Evolutionary conservation across 2,329 filamentous ascomycete species (phyloP).

Genomic region (Microascus cirrosus): DNA sequence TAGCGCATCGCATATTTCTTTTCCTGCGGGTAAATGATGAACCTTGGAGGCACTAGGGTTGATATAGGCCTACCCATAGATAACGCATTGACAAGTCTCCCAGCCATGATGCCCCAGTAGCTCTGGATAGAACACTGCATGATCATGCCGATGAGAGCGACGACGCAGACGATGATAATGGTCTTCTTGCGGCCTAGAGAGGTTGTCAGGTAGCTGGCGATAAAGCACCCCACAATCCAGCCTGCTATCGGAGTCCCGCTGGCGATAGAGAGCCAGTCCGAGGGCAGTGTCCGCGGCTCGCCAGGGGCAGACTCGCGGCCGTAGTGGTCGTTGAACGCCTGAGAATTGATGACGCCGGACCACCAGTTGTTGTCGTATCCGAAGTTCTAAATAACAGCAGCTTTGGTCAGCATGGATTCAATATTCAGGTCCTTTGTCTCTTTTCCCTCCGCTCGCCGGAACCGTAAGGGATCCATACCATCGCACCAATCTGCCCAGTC

Average conservation of each 20-base stretch:
- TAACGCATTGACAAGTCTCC: neutral
- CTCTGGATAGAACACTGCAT: neutral
- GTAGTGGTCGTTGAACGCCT: constrained; percentile 6
- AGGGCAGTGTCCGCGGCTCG: constrained; percentile 1
- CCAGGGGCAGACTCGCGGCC: neutral
- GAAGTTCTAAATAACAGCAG: neutral
- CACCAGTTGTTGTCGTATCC: constrained; percentile 10
- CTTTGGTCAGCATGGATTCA: neutral
- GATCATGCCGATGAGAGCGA: constrained; percentile 6
- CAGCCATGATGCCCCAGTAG: neutral
- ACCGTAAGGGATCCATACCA: neutral
- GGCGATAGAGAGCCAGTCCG: constrained; percentile 5
- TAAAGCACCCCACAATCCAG: constrained; percentile 6
- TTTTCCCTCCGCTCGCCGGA: no score
- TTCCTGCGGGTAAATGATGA: no score
- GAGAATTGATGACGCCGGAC: constrained; percentile 5
- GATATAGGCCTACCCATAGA: neutral
- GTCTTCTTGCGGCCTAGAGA: constrained; percentile 6
- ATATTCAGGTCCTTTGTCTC: neutral
- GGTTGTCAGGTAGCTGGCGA: constrained; percentile 5
- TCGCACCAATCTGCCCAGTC: neutral
- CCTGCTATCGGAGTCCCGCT: constrained; percentile 5
- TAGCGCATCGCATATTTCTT: neutral
- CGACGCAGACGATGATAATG: constrained; percentile 5
- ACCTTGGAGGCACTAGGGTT: no score